Evolutionary conservation across 2,329 filamentous ascomycete genomes (phyloP).

Genomic region (Epichloe scottii): DNA sequence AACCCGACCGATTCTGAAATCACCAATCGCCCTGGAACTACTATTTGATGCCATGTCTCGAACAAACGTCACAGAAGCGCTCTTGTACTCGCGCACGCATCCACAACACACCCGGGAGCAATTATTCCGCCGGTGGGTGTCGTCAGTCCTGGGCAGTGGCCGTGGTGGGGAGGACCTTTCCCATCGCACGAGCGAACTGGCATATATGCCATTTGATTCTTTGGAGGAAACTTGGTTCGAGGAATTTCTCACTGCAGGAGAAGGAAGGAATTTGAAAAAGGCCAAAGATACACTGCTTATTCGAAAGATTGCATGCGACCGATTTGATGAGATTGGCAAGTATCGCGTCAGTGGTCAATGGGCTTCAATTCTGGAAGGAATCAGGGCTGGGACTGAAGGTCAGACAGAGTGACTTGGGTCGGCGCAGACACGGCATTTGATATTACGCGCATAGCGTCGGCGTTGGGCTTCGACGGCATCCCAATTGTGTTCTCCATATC

Average conservation of each 20-base stretch:
- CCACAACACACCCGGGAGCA: conserved; percentile 46
- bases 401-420: conserved; percentile 16
- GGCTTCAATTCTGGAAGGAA: conserved; percentile 37
- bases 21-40: conserved; percentile 45
- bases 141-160: conserved; percentile 37
- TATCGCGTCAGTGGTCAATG: conserved; percentile 32
- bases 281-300: conserved; percentile 65
- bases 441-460: background rate
- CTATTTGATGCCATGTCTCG: conserved; percentile 58
- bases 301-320: conserved; percentile 57
- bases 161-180: conserved; percentile 29
- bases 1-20: conserved; percentile 59
- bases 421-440: background rate
- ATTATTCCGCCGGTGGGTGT: conserved; percentile 56
- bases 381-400: conserved; percentile 31
- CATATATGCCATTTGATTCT: conserved; percentile 57
- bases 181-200: conserved; percentile 52
- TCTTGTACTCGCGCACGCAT: conserved; percentile 58
- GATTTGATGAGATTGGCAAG: conserved; percentile 34
- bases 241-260: conserved; percentile 50
- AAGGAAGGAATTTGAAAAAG: conserved; percentile 49
- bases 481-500: too few species aligned
- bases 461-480: background rate
- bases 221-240: conserved; percentile 66
- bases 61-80: conserved; percentile 58